These are phyloP conservation scores for Solanum habrochaites DNA, from an alignment of 257 asterid species.

Conservation along the genomic window DNA sequence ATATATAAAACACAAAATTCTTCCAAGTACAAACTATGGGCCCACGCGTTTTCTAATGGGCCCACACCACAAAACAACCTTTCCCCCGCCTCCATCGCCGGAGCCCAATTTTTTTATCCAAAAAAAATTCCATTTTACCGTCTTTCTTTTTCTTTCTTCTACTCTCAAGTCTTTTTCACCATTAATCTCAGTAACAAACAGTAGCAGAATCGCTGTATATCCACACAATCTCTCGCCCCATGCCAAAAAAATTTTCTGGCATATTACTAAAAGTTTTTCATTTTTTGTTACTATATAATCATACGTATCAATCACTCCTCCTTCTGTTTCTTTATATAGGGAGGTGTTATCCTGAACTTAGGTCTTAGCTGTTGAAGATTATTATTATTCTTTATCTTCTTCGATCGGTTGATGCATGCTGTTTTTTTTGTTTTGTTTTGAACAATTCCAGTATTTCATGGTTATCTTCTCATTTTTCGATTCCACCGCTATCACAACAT, in stretches of 20 bases:
- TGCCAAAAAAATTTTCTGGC: background rate
- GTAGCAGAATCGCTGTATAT: background rate
- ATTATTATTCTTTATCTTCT: background rate
- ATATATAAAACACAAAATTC: background rate
- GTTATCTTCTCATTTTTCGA: background rate
- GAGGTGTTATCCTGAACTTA: background rate
- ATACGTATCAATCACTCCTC: background rate
- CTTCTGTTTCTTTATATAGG: background rate
- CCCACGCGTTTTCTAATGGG: background rate
- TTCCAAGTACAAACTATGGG: background rate
- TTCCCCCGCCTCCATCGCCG: background rate
- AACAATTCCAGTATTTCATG: background rate
- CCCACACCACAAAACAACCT: background rate
- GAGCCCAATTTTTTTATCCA: background rate
- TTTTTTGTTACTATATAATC: background rate
- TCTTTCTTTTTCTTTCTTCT: background rate
- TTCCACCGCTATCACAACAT: background rate
- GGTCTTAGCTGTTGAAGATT: background rate
- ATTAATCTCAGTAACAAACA: background rate
- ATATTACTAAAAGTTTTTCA: background rate
- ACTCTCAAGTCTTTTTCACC: background rate
- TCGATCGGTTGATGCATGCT: slow-evolving; percentile 9
- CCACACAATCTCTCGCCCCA: background rate
- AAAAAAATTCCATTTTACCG: background rate
- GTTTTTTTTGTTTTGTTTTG: slow-evolving; percentile 3